phyloP scores from a whole-genome alignment of 1,284 basidiomycete species.

The Ceratobasidium sp. region DNA sequence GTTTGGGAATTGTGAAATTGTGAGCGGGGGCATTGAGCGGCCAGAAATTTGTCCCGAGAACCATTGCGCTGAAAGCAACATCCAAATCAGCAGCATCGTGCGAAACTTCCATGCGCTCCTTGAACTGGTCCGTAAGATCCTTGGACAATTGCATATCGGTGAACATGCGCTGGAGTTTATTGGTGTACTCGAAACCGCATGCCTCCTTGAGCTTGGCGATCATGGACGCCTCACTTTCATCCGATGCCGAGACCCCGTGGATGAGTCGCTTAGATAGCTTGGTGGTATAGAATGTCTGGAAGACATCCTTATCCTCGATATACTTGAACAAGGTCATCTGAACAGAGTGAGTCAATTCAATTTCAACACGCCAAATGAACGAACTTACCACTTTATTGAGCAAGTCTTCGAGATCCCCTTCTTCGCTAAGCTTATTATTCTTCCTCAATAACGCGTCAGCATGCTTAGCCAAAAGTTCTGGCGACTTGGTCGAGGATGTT shows the following conservation, averaged over 20 bases:
- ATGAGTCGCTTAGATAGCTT: slow-evolving; percentile 96
- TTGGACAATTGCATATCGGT: slow-evolving; percentile 96
- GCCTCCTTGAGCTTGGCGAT: slow-evolving; percentile 98
- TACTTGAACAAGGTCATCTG: slow-evolving; percentile 99
- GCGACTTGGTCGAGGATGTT: slow-evolving; percentile 84
- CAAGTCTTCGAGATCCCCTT: slow-evolving; percentile 87
- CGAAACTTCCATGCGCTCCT: slow-evolving; percentile 89
- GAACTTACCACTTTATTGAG: slow-evolving; percentile 85
- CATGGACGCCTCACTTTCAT: slow-evolving; percentile 98
- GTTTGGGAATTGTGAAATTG: slow-evolving; percentile 88
- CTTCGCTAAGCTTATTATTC: slow-evolving; percentile 95
- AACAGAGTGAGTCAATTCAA: background rate
- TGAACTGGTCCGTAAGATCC: slow-evolving; percentile 96
- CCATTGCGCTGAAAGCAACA: slow-evolving; percentile 92
- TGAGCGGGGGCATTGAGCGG: slow-evolving; percentile 84
- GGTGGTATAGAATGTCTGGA: slow-evolving; percentile 99
- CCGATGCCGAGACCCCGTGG: slow-evolving; percentile 90
- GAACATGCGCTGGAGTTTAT: slow-evolving; percentile 98
- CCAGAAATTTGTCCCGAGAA: slow-evolving; percentile 97
- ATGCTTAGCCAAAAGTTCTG: slow-evolving; percentile 94
- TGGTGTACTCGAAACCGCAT: slow-evolving; percentile 98
- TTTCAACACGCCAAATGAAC: background rate
- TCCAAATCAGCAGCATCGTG: slow-evolving; percentile 77
- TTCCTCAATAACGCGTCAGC: slow-evolving; percentile 91
- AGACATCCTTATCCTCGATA: slow-evolving; percentile 99